A percentile compares a stretch with the other conserved stretches of the same genome.
These are phyloP conservation scores for Metschnikowia lochheadii DNA, from an alignment of 805 yeast species.

Conservation along the genomic window DNA sequence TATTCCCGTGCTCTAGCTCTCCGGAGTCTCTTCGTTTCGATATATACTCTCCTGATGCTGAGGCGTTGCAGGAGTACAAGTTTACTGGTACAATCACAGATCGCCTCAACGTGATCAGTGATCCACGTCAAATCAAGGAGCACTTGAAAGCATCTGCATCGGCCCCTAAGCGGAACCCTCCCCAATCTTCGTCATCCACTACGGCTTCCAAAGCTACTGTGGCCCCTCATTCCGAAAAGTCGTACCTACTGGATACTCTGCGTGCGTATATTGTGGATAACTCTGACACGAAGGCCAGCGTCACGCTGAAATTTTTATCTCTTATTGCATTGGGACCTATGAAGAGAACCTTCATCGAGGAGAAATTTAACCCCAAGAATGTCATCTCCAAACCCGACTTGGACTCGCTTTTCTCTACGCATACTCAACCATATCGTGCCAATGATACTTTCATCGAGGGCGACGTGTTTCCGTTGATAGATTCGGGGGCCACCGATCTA, in stretches of 20 bases:
- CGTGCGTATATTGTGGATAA: constrained; percentile 9
- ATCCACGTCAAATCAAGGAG: constrained; percentile 26
- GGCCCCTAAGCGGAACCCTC: constrained; percentile 1
- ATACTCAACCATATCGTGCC: constrained; percentile 25
- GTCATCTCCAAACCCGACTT: constrained; percentile 11
- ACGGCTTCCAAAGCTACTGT: background rate
- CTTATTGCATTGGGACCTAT: constrained; percentile 19
- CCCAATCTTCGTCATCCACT: background rate
- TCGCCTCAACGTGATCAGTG: constrained; percentile 30
- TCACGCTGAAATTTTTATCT: constrained; percentile 11
- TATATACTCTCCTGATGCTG: constrained; percentile 22
- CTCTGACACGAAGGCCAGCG: constrained; percentile 9
- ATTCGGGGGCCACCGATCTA: constrained; percentile 11
- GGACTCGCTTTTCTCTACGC: constrained; percentile 25
- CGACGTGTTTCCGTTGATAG: constrained; percentile 23
- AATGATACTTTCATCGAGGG: constrained; percentile 28
- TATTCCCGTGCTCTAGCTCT: constrained; percentile 30
- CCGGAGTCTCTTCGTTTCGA: constrained; percentile 37
- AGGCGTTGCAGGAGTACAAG: constrained; percentile 9
- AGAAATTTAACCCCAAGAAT: constrained; percentile 5
- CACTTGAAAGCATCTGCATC: constrained; percentile 6
- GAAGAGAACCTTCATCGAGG: constrained; percentile 8
- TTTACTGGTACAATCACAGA: constrained; percentile 31
- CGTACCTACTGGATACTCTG: constrained; percentile 7
- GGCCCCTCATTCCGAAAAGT: background rate